Percentiles rank a stretch among this genome's conserved stretches.
phyloP scores from a whole-genome alignment of 805 yeast species.

The Yarrowia sp. region DNA sequence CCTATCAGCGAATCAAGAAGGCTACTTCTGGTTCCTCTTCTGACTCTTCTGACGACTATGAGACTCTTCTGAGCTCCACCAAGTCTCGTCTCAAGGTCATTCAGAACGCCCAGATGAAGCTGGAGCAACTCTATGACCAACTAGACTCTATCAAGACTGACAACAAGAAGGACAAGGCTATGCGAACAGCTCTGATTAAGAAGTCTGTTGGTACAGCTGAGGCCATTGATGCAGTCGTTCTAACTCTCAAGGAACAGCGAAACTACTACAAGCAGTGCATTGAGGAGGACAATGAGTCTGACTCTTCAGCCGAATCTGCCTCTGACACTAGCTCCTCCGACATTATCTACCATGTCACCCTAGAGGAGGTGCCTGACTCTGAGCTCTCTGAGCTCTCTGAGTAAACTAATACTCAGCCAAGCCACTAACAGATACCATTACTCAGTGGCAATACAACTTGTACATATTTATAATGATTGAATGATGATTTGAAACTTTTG shows the following conservation, averaged over 20 bases:
- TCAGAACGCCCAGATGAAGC: constrained; percentile 32
- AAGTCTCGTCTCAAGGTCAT: constrained; percentile 33
- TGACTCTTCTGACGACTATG: constrained; percentile 28
- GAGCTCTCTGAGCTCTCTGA: constrained; percentile 2
- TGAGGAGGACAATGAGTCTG: not conserved
- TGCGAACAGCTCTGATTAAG: constrained; percentile 17
- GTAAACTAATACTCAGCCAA: not conserved
- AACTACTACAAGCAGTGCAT: constrained; percentile 19
- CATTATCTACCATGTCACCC: constrained; percentile 25
- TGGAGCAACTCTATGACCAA: constrained; percentile 32
- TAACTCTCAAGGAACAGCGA: constrained; percentile 6
- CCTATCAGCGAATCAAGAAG: constrained; percentile 17
- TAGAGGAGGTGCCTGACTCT: constrained; percentile 16
- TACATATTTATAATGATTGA: constrained; percentile 9
- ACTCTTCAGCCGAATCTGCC: not conserved
- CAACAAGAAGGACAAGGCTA: constrained; percentile 9
- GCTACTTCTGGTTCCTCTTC: not conserved
- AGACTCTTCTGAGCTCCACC: constrained; percentile 27
- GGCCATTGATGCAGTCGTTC: constrained; percentile 14
- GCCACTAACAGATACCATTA: not conserved
- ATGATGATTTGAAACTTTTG: not conserved
- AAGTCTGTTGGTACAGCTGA: constrained; percentile 21
- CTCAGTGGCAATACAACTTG: not conserved
- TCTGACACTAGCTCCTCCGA: constrained; percentile 19
- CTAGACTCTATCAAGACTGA: constrained; percentile 28